Percentiles rank a stretch among this genome's conserved stretches.
These are phyloP conservation scores for Euphorbia pulcherrima DNA, from an alignment of 345 rosid species.

Conservation along the genomic window DNA sequence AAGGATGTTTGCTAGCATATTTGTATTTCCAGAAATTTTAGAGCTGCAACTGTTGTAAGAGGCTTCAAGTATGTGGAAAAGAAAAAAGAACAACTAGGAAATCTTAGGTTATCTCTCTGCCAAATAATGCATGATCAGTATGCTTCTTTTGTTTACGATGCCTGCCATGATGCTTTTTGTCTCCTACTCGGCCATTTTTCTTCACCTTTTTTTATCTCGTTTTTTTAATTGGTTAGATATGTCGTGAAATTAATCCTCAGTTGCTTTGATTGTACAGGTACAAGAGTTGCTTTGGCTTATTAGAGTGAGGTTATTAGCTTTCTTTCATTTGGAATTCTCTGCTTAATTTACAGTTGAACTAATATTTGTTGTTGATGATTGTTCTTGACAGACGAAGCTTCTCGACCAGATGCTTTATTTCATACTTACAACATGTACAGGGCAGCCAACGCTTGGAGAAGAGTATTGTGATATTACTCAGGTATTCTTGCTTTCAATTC, in stretches of 20 bases:
- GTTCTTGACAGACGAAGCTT: constrained; percentile 63
- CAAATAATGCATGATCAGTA: constrained; percentile 95
- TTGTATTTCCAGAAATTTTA: too few species aligned
- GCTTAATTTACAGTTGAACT: background rate
- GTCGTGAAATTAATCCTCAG: background rate
- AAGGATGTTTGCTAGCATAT: too few species aligned
- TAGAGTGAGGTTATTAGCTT: constrained; percentile 66
- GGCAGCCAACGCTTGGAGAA: constrained; percentile 94
- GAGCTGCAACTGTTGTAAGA: too few species aligned
- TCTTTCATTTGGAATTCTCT: background rate
- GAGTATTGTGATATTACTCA: constrained; percentile 93
- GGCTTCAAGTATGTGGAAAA: too few species aligned
- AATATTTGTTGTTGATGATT: background rate
- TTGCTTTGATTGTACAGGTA: constrained; percentile 41
- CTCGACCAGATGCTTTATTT: constrained; percentile 88
- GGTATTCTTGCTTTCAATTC: constrained; percentile 32
- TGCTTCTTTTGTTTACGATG: constrained; percentile 82
- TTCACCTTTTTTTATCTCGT: background rate
- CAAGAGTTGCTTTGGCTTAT: constrained; percentile 80
- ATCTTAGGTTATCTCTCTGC: too few species aligned
- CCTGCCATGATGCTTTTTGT: constrained; percentile 92
- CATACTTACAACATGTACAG: constrained; percentile 85
- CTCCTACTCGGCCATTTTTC: constrained; percentile 61
- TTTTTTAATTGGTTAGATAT: background rate
- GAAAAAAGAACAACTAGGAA: too few species aligned